Conservation (phyloP, 2,329 filamentous ascomycete species). For the Exophiala calicioides region DNA sequence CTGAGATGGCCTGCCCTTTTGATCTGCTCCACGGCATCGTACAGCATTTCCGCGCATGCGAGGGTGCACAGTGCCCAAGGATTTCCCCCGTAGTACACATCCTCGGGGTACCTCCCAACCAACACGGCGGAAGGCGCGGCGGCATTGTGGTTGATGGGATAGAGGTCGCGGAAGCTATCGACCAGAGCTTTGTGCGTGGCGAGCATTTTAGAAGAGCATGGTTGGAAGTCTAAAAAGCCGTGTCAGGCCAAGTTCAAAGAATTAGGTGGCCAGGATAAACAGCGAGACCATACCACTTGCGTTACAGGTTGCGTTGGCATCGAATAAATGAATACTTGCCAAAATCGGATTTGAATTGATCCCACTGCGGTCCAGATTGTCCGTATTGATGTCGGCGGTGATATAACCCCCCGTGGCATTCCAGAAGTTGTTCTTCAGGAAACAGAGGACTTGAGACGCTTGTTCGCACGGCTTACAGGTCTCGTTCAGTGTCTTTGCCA, state of each 20-base stretch:
- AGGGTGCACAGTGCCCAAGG: slow-evolving; percentile 78
- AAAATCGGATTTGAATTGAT: slow-evolving; percentile 73
- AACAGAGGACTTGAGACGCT: slow-evolving; percentile 71
- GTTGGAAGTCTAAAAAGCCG: slow-evolving; percentile 55
- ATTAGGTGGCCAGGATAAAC: neutral
- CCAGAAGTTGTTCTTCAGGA: slow-evolving; percentile 71
- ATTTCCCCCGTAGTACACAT: slow-evolving; percentile 74
- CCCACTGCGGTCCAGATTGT: slow-evolving; percentile 62
- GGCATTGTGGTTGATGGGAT: slow-evolving; percentile 68
- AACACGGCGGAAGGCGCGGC: slow-evolving; percentile 60
- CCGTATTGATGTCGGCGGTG: slow-evolving; percentile 66
- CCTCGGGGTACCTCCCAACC: slow-evolving; percentile 69
- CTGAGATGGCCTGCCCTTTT: slow-evolving; percentile 63
- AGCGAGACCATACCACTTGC: slow-evolving; percentile 59
- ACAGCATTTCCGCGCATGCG: slow-evolving; percentile 75
- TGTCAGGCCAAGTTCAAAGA: neutral
- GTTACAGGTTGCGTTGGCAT: slow-evolving; percentile 65
- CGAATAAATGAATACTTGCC: slow-evolving; percentile 67
- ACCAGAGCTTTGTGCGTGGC: slow-evolving; percentile 74
- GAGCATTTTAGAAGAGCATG: slow-evolving; percentile 67
- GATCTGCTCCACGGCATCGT: slow-evolving; percentile 73
- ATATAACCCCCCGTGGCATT: slow-evolving; percentile 58
- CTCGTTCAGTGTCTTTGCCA: slow-evolving; percentile 66
- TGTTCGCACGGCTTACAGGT: slow-evolving; percentile 63
- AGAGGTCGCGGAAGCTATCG: slow-evolving; percentile 73